Percentiles rank a stretch among this genome's conserved stretches.
phyloP scores from a whole-genome alignment of 495 filamentous ascomycete genomes.

The Penicillium antarcticum region DNA sequence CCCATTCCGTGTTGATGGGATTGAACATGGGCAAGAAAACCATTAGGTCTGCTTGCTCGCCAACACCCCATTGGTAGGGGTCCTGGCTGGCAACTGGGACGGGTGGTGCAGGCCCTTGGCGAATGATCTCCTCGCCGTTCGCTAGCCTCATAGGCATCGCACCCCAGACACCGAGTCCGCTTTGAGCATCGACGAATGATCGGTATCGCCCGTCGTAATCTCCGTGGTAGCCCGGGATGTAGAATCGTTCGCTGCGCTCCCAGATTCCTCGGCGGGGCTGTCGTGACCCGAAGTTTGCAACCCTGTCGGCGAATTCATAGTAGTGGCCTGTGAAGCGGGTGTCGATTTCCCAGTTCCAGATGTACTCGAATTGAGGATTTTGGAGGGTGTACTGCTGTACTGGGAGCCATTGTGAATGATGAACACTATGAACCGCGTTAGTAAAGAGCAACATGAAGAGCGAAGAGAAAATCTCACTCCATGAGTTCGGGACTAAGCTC shows the following conservation, averaged over 20 bases:
- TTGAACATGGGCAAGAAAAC: conserved; percentile 64
- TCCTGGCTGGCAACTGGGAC: too few species aligned
- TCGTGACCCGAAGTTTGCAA: conserved; percentile 49
- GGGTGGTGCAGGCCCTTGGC: too few species aligned
- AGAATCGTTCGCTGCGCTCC: conserved; percentile 67
- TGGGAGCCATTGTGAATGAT: too few species aligned
- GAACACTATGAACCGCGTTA: too few species aligned
- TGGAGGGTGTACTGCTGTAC: too few species aligned
- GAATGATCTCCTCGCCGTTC: too few species aligned
- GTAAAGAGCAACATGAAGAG: too few species aligned
- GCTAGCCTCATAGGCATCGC: too few species aligned
- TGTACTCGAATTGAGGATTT: conserved; percentile 65
- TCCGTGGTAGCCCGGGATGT: conserved; percentile 58
- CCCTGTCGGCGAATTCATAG: conserved; percentile 60
- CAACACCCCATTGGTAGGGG: conserved; percentile 63
- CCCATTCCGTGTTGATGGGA: conserved; percentile 56
- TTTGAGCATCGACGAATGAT: neutral
- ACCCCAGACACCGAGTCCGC: conserved; percentile 51
- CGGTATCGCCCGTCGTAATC: neutral
- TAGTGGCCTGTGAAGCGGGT: conserved; percentile 61
- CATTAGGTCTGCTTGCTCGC: conserved; percentile 71
- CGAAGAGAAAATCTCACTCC: too few species aligned
- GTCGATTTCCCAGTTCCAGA: conserved; percentile 73
- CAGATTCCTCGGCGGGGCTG: conserved; percentile 62
- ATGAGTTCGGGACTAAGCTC: too few species aligned